phyloP scores from a whole-genome alignment of 306 rosid species.

The Datisca glomerata region DNA sequence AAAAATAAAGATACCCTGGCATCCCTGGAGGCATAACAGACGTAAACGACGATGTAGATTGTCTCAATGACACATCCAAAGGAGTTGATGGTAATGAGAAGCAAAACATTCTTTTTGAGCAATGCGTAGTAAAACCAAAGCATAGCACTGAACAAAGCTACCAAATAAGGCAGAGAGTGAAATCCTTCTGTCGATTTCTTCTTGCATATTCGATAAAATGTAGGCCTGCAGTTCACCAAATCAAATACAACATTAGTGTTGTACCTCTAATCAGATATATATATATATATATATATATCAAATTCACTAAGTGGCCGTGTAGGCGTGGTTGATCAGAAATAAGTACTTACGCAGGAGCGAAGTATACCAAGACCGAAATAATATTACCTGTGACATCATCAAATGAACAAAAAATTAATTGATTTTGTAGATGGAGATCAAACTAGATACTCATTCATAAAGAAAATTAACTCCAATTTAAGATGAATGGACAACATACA shows the following conservation, averaged over 20 bases:
- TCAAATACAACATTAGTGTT: neutral
- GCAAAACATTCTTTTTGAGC: slow-evolving; percentile 38
- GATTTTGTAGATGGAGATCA: too few relatives aligned
- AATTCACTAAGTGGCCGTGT: neutral
- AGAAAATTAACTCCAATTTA: too few relatives aligned
- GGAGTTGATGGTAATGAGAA: slow-evolving; percentile 77
- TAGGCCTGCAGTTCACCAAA: slow-evolving; percentile 30
- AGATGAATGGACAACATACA: too few relatives aligned
- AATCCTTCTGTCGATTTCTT: slow-evolving; percentile 75
- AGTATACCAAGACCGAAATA: slow-evolving; percentile 71
- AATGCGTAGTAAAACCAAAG: slow-evolving; percentile 70
- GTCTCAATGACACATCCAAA: slow-evolving; percentile 53
- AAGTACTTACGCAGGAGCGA: slow-evolving; percentile 76
- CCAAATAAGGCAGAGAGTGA: slow-evolving; percentile 75
- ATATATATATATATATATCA: neutral
- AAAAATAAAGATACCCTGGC: slow-evolving; percentile 34
- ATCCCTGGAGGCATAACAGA: slow-evolving; percentile 35
- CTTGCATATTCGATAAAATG: slow-evolving; percentile 56
- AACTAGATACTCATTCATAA: too few relatives aligned
- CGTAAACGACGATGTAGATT: slow-evolving; percentile 44
- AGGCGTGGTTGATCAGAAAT: neutral
- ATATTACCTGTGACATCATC: slow-evolving; percentile 53
- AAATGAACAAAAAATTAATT: too few relatives aligned
- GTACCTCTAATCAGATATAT: neutral
- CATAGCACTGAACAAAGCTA: slow-evolving; percentile 68